Evolutionary conservation across 495 filamentous ascomycete species (phyloP).

Genomic region (Darksidea phi): DNA sequence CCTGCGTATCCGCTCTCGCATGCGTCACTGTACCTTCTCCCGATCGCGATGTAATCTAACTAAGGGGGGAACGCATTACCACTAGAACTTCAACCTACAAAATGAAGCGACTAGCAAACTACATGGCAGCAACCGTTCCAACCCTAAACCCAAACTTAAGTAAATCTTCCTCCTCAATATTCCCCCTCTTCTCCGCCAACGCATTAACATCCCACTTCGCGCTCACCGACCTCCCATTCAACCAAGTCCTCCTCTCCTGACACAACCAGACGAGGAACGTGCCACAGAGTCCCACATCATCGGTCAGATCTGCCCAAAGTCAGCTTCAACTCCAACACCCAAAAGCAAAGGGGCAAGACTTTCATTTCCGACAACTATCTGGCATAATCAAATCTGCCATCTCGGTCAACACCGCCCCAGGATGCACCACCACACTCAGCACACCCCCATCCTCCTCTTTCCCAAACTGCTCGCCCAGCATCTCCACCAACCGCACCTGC

Average conservation of each 20-base stretch:
- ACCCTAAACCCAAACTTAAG: slow-evolving; percentile 29
- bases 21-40: no score
- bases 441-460: slow-evolving; percentile 18
- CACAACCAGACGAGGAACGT: slow-evolving; percentile 33
- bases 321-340: not conserved
- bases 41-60: no score
- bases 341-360: slow-evolving; percentile 8
- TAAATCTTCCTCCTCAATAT: slow-evolving; percentile 23
- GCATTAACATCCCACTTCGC: slow-evolving; percentile 34
- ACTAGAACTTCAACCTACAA: no score
- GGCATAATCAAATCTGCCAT: slow-evolving; percentile 33
- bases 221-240: slow-evolving; percentile 21
- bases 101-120: no score
- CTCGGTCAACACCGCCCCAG: slow-evolving; percentile 36
- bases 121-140: not conserved
- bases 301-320: slow-evolving; percentile 19
- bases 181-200: slow-evolving; percentile 20
- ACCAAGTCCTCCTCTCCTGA: slow-evolving; percentile 28
- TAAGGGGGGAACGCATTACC: no score
- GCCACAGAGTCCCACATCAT: slow-evolving; percentile 34
- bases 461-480: slow-evolving; percentile 33
- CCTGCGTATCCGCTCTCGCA: no score
- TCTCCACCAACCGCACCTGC: slow-evolving; percentile 34
- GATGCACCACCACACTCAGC: slow-evolving; percentile 30
- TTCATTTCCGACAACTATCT: slow-evolving; percentile 34